Conservation (phyloP, 169 alveolate genomes). For the Cryptosporidium parvum region DNA sequence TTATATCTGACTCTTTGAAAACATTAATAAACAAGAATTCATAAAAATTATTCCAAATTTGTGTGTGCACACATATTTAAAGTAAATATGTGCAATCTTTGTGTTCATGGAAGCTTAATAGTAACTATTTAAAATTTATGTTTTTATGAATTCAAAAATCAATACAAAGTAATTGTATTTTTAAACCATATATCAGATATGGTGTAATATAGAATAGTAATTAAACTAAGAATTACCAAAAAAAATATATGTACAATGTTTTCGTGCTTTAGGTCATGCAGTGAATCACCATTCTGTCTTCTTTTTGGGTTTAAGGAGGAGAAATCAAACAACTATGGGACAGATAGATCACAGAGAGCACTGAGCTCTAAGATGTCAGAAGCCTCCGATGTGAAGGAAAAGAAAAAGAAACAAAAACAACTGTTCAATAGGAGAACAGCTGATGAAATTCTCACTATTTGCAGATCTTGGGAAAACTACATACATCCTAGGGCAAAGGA, state of each 20-base stretch:
- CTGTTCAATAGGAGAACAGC: constrained; percentile 85
- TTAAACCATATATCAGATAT: not conserved
- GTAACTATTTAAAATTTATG: not conserved
- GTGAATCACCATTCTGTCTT: constrained; percentile 68
- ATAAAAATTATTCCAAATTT: not conserved
- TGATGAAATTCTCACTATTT: constrained; percentile 87
- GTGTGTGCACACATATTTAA: constrained; percentile 8
- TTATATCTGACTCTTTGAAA: too few relatives aligned
- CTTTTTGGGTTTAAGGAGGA: constrained; percentile 67
- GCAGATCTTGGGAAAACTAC: constrained; percentile 91
- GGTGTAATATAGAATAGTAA: not conserved
- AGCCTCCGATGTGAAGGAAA: constrained; percentile 1
- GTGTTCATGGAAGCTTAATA: not conserved
- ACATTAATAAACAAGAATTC: too few relatives aligned
- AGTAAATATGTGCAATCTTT: not conserved
- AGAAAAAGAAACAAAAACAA: constrained; percentile 3
- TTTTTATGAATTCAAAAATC: not conserved
- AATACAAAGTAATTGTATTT: not conserved
- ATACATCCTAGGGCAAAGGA: constrained; percentile 93
- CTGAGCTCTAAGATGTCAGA: constrained; percentile 64
- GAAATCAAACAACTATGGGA: constrained; percentile 39
- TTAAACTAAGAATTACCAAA: not conserved
- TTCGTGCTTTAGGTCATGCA: constrained; percentile 73
- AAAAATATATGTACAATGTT: constrained; percentile 11
- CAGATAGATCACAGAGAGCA: constrained; percentile 67